Evolutionary conservation across 352 stramenopile genomes (phyloP).

Genomic region (Globisporangium nagaii): DNA sequence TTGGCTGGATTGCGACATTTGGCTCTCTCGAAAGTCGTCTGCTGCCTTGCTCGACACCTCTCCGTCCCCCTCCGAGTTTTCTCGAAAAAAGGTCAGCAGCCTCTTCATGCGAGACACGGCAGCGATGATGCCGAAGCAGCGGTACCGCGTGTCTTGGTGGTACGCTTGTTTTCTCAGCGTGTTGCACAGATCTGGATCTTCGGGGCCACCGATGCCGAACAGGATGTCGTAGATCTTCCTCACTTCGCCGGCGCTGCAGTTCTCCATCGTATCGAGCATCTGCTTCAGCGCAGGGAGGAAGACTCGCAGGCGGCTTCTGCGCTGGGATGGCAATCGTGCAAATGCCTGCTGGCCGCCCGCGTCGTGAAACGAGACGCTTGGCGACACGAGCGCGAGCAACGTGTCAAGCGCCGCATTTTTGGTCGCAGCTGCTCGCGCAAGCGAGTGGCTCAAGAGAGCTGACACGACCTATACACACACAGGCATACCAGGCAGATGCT

Average conservation of each 20-base stretch:
- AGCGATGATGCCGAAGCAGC: conserved; percentile 42
- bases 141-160: conserved; percentile 50
- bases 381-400: conserved; percentile 24
- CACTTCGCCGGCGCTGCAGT: conserved; percentile 25
- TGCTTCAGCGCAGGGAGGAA: conserved; percentile 50
- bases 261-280: conserved; percentile 47
- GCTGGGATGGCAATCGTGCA: conserved; percentile 11
- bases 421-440: conserved; percentile 19
- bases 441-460: conserved; percentile 23
- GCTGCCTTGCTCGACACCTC: not conserved
- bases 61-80: conserved; percentile 5
- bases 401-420: conserved; percentile 34
- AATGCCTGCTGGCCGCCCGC: not conserved
- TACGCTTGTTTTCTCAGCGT: conserved; percentile 46
- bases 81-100: conserved; percentile 20
- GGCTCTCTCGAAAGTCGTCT: not conserved
- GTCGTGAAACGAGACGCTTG: conserved; percentile 16
- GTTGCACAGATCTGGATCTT: conserved; percentile 49
- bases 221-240: conserved; percentile 52
- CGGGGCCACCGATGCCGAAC: conserved; percentile 33
- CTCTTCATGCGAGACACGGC: conserved; percentile 29
- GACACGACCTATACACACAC: conserved; percentile 30
- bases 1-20: not conserved
- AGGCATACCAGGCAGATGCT: not conserved
- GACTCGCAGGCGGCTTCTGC: conserved; percentile 19